Conservation (phyloP, 768 basidiomycete species). For the Mycena galopus region DNA sequence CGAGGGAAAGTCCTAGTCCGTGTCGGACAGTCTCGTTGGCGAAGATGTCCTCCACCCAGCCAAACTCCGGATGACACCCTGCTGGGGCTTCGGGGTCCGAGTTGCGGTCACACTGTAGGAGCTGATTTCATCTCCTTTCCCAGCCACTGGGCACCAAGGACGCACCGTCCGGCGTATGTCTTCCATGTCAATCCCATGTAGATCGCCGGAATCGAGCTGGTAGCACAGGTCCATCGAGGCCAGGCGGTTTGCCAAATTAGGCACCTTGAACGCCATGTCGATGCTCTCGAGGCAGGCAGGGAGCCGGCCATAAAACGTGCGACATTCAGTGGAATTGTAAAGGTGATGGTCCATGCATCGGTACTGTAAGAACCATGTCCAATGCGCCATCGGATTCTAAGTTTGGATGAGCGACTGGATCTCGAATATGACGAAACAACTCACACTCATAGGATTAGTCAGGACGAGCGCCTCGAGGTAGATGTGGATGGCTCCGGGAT, state of each 20-base stretch:
- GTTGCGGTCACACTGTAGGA: background rate
- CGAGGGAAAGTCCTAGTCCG: constrained; percentile 30
- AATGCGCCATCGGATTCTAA: constrained; percentile 41
- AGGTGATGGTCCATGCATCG: constrained; percentile 41
- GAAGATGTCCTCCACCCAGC: constrained; percentile 40
- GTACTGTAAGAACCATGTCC: constrained; percentile 42
- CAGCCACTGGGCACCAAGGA: too few species aligned
- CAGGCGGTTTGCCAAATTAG: constrained; percentile 11
- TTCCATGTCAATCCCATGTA: background rate
- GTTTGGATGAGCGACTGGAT: background rate
- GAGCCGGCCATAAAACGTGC: constrained; percentile 26
- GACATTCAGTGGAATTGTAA: constrained; percentile 42
- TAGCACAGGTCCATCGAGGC: background rate
- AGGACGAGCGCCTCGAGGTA: constrained; percentile 45
- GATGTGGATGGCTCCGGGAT: constrained; percentile 37
- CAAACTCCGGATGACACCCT: constrained; percentile 28
- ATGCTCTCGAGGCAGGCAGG: constrained; percentile 39
- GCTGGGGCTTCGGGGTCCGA: background rate
- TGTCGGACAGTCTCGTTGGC: constrained; percentile 17
- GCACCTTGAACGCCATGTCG: constrained; percentile 19
- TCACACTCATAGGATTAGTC: constrained; percentile 37
- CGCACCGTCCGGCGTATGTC: constrained; percentile 1
- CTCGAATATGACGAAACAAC: background rate
- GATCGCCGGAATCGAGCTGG: background rate
- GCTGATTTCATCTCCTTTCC: too few species aligned